A percentile compares a stretch with the other conserved stretches of the same genome.
These are phyloP conservation scores for Coleophoma crateriformis DNA, from an alignment of 2,329 filamentous ascomycete genomes.

Conservation along the genomic window DNA sequence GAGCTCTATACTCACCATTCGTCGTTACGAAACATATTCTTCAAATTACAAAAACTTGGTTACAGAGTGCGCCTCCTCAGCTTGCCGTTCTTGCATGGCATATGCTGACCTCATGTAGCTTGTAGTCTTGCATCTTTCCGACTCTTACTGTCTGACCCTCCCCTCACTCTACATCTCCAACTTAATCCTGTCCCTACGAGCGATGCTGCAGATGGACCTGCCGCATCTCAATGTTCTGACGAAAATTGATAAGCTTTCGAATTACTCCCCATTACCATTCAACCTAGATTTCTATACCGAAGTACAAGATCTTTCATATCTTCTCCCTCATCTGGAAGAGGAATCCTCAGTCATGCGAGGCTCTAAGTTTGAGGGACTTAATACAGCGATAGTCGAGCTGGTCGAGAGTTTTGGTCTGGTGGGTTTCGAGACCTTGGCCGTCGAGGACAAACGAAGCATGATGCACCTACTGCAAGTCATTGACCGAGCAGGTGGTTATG, in stretches of 20 bases:
- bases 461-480: slow-evolving; percentile 85
- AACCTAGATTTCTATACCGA: slow-evolving; percentile 97
- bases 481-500: slow-evolving; percentile 87
- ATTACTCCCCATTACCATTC: slow-evolving; percentile 84
- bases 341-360: slow-evolving; percentile 68
- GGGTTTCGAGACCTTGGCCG: slow-evolving; percentile 85
- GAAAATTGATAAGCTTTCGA: slow-evolving; percentile 90
- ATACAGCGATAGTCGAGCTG: slow-evolving; percentile 78
- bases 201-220: slow-evolving; percentile 97
- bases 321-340: slow-evolving; percentile 72
- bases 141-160: slow-evolving; percentile 88
- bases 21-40: slow-evolving; percentile 87
- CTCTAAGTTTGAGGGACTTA: slow-evolving; percentile 77
- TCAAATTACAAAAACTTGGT: slow-evolving; percentile 81
- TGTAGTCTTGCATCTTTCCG: slow-evolving; percentile 87
- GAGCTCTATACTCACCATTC: slow-evolving; percentile 96
- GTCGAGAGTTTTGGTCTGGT: slow-evolving; percentile 89
- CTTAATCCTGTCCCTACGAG: slow-evolving; percentile 83
- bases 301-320: slow-evolving; percentile 83
- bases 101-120: slow-evolving; percentile 51
- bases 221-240: slow-evolving; percentile 94
- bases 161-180: slow-evolving; percentile 95
- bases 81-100: neutral
- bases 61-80: slow-evolving; percentile 66
- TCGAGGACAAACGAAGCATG: slow-evolving; percentile 97